Percentiles rank a stretch among this genome's conserved stretches.
These are phyloP conservation scores for Phytophthora macrochlamydospora DNA, from an alignment of 352 stramenopile genomes.

Conservation along the genomic window DNA sequence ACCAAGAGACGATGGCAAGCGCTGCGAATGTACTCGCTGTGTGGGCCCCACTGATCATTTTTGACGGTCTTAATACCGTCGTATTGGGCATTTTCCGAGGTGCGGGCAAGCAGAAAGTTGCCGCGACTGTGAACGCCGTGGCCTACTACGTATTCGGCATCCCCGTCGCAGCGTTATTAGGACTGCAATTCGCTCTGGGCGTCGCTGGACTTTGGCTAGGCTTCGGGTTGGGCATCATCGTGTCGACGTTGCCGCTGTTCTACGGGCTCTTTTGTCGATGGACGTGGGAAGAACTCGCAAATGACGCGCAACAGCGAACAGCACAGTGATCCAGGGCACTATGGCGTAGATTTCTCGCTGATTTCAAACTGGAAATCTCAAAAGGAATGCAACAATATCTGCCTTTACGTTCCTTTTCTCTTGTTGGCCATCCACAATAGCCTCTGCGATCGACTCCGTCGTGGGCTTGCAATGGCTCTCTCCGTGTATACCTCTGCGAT, in stretches of 20 bases:
- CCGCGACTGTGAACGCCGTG: constrained; percentile 64
- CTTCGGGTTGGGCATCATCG: constrained; percentile 51
- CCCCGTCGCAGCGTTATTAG: constrained; percentile 63
- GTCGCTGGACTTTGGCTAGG: constrained; percentile 66
- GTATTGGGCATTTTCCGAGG: constrained; percentile 72
- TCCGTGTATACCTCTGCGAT: too few relatives aligned
- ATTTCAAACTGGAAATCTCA: too few relatives aligned
- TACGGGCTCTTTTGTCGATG: constrained; percentile 43
- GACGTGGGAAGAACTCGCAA: constrained; percentile 42
- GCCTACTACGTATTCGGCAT: constrained; percentile 83
- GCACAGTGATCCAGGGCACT: constrained; percentile 14
- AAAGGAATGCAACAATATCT: too few relatives aligned
- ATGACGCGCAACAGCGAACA: constrained; percentile 46
- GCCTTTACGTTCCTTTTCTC: too few relatives aligned
- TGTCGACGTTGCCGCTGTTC: constrained; percentile 36
- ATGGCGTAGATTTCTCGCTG: too few relatives aligned
- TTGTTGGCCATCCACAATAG: too few relatives aligned
- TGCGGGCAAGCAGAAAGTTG: constrained; percentile 64
- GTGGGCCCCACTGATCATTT: constrained; percentile 47
- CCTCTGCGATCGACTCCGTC: too few relatives aligned
- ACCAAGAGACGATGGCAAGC: constrained; percentile 37
- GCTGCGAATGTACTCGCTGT: constrained; percentile 48
- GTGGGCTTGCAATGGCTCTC: too few relatives aligned
- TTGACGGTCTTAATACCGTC: constrained; percentile 59
- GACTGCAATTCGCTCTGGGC: constrained; percentile 45